Evolutionary conservation across 768 basidiomycete species (phyloP), one percentile per base, ranked within the genome.

Genomic region (Pholiota microspora): DNA sequence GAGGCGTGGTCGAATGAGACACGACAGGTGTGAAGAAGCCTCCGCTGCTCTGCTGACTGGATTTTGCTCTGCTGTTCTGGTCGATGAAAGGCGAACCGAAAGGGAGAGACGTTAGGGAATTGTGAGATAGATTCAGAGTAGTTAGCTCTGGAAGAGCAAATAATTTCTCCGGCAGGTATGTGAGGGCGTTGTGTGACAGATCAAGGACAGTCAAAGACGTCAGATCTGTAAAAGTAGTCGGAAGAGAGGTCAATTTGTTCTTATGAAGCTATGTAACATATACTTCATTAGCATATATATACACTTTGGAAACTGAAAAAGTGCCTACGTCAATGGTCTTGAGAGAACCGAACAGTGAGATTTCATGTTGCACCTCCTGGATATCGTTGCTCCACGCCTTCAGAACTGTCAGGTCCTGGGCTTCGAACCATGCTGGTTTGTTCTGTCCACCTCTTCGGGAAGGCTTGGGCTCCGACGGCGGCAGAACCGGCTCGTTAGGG

Each of bases 331-430:
- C 92, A 35, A 94, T 61, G 1, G 76, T 80, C 69, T 92, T 92
- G 49, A 94, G 73, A 3, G 88, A 89, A 2, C 91, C 91, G 64
- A 94, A 94, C 42, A 92, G 75, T 0, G 88, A 87, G 12, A 94
- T 86, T 66, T 94, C 92, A 21, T 83, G 85, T 59, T 92, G 91
- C 25, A 94, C 77, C 63, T 89, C 88, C 15, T 79, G 59, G 36
- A 94, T 92, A 16, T 87, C 84, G 62, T 94, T 93, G 62, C 84
- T 87, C 81, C 86, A 87, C 13, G 84, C 84, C 64, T 91, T 92
- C 38, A 94, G 71, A 4, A 88, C 73, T 32, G 81, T 79, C 18
- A 94, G 70, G 68, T 94, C 91, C 64, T 88, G 86, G 1, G 86
- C 86, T 64, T 92, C 90, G 61, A 84, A 94, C 89, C 91, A 91